A percentile compares a stretch with the other conserved stretches of the same genome.
phyloP scores from a whole-genome alignment of 2,329 filamentous ascomycete species.

The Intubia oerlemansii region DNA sequence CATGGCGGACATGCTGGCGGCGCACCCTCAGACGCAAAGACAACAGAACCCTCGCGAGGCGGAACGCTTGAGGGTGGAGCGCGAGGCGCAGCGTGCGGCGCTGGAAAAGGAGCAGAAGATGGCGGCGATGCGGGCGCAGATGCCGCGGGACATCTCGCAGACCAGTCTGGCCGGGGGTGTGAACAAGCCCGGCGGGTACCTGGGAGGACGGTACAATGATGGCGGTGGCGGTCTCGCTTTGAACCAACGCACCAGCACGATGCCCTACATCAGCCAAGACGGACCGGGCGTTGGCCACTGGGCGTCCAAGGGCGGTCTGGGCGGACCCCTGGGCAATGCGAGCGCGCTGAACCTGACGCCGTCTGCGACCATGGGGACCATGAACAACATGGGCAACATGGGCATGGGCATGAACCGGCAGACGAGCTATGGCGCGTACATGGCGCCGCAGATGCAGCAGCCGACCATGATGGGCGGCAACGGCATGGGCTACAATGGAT shows the following conservation, averaged over 20 bases:
- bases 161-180: neutral
- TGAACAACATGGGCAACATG: too few relatives aligned
- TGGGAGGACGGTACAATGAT: constrained; percentile 32
- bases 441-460: too few relatives aligned
- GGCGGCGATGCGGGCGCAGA: constrained; percentile 24
- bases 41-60: constrained; percentile 17
- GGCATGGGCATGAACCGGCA: too few relatives aligned
- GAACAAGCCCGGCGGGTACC: constrained; percentile 21
- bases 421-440: too few relatives aligned
- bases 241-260: too few relatives aligned
- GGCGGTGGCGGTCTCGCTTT: constrained; percentile 20
- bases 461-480: too few relatives aligned
- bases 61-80: constrained; percentile 19
- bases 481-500: too few relatives aligned
- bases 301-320: too few relatives aligned
- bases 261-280: too few relatives aligned
- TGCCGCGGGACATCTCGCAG: constrained; percentile 16
- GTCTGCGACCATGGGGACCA: too few relatives aligned
- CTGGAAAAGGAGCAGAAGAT: constrained; percentile 25
- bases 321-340: too few relatives aligned
- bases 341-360: constrained; percentile 1
- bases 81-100: constrained; percentile 19
- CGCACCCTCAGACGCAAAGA: constrained; percentile 15
- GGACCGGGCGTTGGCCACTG: too few relatives aligned
- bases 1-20: constrained; percentile 36